A percentile compares a stretch with the other conserved stretches of the same genome.
These are phyloP conservation scores for Tympanopsis confertula DNA, from an alignment of 2,329 filamentous ascomycete species.

Conservation along the genomic window DNA sequence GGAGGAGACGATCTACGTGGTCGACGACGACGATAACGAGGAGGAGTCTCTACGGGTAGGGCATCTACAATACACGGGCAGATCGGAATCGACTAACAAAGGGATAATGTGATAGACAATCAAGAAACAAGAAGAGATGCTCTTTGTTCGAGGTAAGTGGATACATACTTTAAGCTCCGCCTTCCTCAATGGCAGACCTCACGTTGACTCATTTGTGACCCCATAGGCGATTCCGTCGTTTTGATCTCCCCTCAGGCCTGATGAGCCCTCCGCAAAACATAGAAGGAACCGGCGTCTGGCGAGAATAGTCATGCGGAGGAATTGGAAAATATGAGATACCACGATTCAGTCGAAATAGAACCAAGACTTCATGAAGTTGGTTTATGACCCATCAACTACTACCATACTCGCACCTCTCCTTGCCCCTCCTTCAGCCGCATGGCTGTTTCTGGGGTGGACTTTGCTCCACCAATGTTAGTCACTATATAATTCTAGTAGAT, in stretches of 20 bases:
- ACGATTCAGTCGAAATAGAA: too few species aligned
- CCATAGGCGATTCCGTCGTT: constrained; percentile 58
- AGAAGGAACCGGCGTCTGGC: too few species aligned
- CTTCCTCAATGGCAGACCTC: constrained; percentile 9
- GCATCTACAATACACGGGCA: constrained; percentile 2
- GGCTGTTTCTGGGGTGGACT: too few species aligned
- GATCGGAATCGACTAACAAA: constrained; percentile 3
- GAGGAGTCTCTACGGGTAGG: constrained; percentile 65
- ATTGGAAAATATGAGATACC: too few species aligned
- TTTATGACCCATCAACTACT: too few species aligned
- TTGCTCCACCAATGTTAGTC: too few species aligned
- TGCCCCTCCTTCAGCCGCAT: too few species aligned
- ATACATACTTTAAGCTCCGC: not conserved
- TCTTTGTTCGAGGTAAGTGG: constrained; percentile 84
- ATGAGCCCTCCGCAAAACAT: too few species aligned
- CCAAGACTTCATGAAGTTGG: too few species aligned
- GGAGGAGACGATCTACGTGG: constrained; percentile 89
- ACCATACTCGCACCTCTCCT: too few species aligned
- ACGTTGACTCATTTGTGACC: constrained; percentile 17
- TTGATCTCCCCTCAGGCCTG: constrained; percentile 51
- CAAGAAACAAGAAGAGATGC: constrained; percentile 96
- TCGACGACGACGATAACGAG: constrained; percentile 77
- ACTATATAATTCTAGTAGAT: too few species aligned
- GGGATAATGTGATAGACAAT: constrained; percentile 50
- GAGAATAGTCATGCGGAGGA: too few species aligned